phyloP scores from a whole-genome alignment of 23 red algal species.

The Gracilariopsis chorda region DNA sequence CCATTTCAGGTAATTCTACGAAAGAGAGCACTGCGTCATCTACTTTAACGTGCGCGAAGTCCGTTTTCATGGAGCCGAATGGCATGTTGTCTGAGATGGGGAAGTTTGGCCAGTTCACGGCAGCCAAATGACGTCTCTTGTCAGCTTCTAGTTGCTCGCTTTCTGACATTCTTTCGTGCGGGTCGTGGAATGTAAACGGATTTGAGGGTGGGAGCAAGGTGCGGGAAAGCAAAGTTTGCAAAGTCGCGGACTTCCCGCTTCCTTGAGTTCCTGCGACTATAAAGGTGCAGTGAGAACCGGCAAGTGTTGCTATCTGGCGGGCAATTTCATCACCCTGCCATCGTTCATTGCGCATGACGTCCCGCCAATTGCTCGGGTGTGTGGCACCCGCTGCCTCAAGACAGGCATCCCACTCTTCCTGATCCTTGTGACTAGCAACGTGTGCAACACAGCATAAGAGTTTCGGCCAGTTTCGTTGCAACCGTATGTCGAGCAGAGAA shows the following conservation, averaged over 20 bases:
- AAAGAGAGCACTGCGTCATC: slow-evolving; percentile 16
- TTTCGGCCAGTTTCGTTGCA: slow-evolving; percentile 12
- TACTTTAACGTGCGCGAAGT: slow-evolving; percentile 14
- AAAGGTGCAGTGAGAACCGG: neutral
- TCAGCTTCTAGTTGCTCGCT: neutral
- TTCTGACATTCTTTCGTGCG: neutral
- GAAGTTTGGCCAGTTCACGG: slow-evolving; percentile 17
- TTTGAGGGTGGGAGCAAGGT: neutral
- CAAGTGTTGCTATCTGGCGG: neutral
- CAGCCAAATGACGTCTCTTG: slow-evolving; percentile 6
- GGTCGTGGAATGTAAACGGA: neutral
- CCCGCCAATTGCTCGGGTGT: slow-evolving; percentile 1
- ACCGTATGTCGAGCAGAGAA: neutral
- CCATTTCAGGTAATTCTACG: slow-evolving; percentile 34
- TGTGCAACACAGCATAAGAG: slow-evolving; percentile 16
- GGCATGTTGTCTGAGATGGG: slow-evolving; percentile 4
- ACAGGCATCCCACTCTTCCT: slow-evolving; percentile 1
- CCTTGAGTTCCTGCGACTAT: slow-evolving; percentile 40
- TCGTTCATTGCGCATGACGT: neutral
- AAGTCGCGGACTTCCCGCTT: slow-evolving; percentile 30
- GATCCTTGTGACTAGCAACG: neutral
- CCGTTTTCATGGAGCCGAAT: neutral
- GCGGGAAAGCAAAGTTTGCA: neutral
- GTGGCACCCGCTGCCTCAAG: neutral
- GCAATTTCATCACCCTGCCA: neutral